Percentiles rank a stretch among this genome's conserved stretches.
phyloP scores from a whole-genome alignment of 2,329 filamentous ascomycete species.

The Ophiostoma perfectum region DNA sequence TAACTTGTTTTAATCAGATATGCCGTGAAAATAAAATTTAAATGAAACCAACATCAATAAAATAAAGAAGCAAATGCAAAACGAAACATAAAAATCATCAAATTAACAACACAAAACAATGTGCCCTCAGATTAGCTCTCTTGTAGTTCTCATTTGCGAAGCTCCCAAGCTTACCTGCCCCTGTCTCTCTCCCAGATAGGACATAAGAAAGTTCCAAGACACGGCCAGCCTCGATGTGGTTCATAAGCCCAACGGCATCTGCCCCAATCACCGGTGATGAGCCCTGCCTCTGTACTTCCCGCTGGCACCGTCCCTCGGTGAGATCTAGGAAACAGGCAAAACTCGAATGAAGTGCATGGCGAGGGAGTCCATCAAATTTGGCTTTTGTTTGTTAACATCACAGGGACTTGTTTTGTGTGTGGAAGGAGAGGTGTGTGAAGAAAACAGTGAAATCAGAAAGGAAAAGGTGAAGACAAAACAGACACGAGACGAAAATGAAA shows the following conservation, averaged over 20 bases:
- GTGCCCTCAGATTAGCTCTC: slow-evolving; percentile 29
- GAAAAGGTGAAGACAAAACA: not conserved
- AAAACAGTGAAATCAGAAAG: not conserved
- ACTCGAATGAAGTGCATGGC: not conserved
- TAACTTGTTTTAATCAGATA: not conserved
- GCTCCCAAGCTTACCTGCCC: not conserved
- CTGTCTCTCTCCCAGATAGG: not conserved
- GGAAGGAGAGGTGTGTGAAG: slow-evolving; percentile 13
- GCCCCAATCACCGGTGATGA: not conserved
- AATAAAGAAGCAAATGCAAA: slow-evolving; percentile 2
- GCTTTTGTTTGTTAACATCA: slow-evolving; percentile 26
- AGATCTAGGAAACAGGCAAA: not conserved
- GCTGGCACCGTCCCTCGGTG: not conserved
- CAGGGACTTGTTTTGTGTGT: slow-evolving; percentile 17
- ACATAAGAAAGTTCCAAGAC: not conserved
- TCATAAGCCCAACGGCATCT: slow-evolving; percentile 12
- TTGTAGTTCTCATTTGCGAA: slow-evolving; percentile 21
- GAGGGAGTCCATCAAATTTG: slow-evolving; percentile 25
- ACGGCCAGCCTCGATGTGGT: slow-evolving; percentile 12
- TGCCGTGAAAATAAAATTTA: not conserved
- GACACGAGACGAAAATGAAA: not conserved
- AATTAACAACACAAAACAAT: not conserved
- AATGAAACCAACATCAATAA: not conserved
- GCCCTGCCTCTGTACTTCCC: no score
- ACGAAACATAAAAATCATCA: not conserved